These are phyloP conservation scores for Elongisporangium anandrum DNA, from an alignment of 352 stramenopile species.

Conservation along the genomic window DNA sequence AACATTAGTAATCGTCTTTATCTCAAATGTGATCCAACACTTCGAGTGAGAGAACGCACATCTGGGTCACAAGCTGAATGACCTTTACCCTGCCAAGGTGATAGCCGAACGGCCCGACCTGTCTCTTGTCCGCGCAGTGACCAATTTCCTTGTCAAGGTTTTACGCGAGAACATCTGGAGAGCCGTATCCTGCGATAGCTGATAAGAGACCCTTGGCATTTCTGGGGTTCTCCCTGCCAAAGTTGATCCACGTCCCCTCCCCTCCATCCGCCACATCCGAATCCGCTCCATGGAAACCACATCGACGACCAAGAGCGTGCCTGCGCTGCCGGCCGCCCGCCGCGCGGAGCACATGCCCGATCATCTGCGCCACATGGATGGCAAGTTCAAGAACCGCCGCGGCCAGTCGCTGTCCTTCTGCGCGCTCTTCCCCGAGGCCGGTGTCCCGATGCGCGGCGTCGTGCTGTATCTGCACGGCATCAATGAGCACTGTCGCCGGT, in stretches of 20 bases:
- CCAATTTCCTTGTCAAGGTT: background rate
- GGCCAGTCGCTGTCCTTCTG: conserved; percentile 38
- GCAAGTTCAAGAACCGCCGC: conserved; percentile 31
- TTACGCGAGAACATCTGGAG: background rate
- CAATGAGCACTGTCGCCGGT: conserved; percentile 35
- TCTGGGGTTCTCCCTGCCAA: background rate
- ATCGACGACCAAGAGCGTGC: background rate
- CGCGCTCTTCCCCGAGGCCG: conserved; percentile 24
- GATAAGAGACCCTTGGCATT: background rate
- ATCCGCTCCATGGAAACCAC: background rate
- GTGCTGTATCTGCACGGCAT: conserved; percentile 43
- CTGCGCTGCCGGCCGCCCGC: background rate
- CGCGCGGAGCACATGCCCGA: conserved; percentile 15
- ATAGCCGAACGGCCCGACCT: background rate
- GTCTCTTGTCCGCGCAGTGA: background rate
- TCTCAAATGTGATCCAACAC: no score
- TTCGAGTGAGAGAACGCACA: background rate
- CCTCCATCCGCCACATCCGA: background rate
- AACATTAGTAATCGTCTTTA: background rate
- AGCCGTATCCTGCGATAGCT: background rate
- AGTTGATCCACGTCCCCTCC: background rate
- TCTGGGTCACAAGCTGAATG: background rate
- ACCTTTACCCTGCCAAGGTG: background rate
- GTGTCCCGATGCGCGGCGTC: conserved; percentile 30
- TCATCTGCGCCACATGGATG: conserved; percentile 26